A percentile compares a stretch with the other conserved stretches of the same genome.
phyloP scores from a whole-genome alignment of 148 eudicot genomes.

The Chenopodium suecicum region DNA sequence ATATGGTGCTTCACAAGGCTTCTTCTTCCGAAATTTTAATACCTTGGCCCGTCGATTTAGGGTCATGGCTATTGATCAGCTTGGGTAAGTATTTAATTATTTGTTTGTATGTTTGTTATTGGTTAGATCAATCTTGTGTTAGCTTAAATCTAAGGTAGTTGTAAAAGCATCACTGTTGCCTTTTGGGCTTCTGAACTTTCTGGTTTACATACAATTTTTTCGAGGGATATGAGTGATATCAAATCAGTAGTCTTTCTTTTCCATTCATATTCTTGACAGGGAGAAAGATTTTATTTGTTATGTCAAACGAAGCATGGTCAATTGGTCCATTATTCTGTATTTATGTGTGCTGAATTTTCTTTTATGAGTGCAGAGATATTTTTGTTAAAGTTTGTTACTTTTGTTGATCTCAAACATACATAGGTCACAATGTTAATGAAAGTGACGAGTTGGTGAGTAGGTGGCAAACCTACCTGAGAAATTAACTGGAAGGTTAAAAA shows the following conservation, averaged over 20 bases:
- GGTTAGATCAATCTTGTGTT: not conserved
- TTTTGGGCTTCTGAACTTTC: not conserved
- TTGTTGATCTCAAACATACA: not conserved
- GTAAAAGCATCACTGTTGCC: not conserved
- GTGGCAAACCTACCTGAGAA: not conserved
- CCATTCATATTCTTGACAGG: not conserved
- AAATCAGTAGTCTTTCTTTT: not conserved
- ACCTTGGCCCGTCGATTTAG: conserved; percentile 69
- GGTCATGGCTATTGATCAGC: conserved; percentile 95
- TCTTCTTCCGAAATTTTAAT: conserved; percentile 94
- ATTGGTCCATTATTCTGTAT: not conserved
- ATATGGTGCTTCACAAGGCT: conserved; percentile 95
- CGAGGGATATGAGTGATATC: not conserved
- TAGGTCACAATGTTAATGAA: not conserved
- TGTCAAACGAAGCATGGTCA: not conserved
- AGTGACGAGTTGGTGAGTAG: not conserved
- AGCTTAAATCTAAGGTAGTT: not conserved
- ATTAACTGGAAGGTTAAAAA: not conserved
- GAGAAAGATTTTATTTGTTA: not conserved
- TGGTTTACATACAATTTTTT: not conserved
- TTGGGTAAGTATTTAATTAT: conserved; percentile 51
- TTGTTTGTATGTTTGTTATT: too few relatives aligned
- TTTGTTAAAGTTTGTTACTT: not conserved
- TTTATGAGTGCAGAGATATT: not conserved
- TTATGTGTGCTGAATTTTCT: not conserved